Percentiles rank a stretch among this genome's conserved stretches.
Evolutionary conservation across 164 flowering plant species (phyloP).

Genomic region (grape (Vitis vinifera)): ASM3070453v1 NC_081815.1:4481001-4481500

Average conservation of each 20-base stretch:
- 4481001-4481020: conserved; percentile 82
- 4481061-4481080: conserved; percentile 75
- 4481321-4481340: conserved; percentile 66
- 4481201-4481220: too few relatives aligned
- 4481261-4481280: too few relatives aligned
- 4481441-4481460: conserved; percentile 62
- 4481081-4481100: conserved; percentile 66
- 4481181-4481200: too few relatives aligned
- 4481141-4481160: neutral
- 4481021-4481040: conserved; percentile 77
- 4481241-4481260: too few relatives aligned
- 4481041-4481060: conserved; percentile 82
- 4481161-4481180: too few relatives aligned
- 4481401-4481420: conserved; percentile 51
- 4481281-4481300: too few relatives aligned
- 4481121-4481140: conserved; percentile 31
- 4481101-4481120: conserved; percentile 75
- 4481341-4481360: conserved; percentile 52
- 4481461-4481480: conserved; percentile 58
- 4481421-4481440: conserved; percentile 54
- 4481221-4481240: too few relatives aligned
- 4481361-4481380: conserved; percentile 29
- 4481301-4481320: conserved; percentile 60
- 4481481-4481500: conserved; percentile 39
- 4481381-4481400: conserved; percentile 63